phyloP scores from a whole-genome alignment of 1,284 basidiomycete species.

The Schizophyllum amplum region DNA sequence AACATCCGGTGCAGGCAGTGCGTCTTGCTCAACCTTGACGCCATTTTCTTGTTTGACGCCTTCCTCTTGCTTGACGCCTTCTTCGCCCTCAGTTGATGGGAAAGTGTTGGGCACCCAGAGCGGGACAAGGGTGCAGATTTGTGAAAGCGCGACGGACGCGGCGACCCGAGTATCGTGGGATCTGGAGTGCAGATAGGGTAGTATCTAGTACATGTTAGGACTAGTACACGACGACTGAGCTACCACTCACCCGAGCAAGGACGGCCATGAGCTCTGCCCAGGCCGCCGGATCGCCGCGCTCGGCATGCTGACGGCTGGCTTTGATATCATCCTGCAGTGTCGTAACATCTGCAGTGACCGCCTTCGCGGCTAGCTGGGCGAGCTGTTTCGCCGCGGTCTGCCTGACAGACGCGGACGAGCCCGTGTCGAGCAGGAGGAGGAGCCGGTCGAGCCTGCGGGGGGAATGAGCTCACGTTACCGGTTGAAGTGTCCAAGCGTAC shows the following conservation, averaged over 20 bases:
- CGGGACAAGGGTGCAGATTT: constrained; percentile 79
- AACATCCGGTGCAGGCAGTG: constrained; percentile 45
- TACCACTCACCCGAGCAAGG: constrained; percentile 57
- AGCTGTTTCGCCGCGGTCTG: constrained; percentile 90
- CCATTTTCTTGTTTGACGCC: background rate
- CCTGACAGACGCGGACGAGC: constrained; percentile 79
- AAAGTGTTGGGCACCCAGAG: constrained; percentile 62
- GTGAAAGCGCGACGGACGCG: constrained; percentile 77
- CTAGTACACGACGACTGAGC: constrained; percentile 1
- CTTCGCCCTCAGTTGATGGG: too few species aligned
- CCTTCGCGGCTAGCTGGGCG: constrained; percentile 81
- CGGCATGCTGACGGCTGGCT: constrained; percentile 45
- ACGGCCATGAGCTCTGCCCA: constrained; percentile 82
- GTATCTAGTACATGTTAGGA: constrained; percentile 45
- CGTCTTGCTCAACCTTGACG: constrained; percentile 18
- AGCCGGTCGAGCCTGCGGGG: constrained; percentile 77
- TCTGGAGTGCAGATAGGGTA: constrained; percentile 84
- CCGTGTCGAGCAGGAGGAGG: constrained; percentile 85
- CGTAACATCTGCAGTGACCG: constrained; percentile 73
- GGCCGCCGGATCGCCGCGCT: constrained; percentile 37
- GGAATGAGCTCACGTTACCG: background rate
- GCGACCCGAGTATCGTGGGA: constrained; percentile 82
- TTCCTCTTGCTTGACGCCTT: constrained; percentile 13
- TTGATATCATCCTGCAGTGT: constrained; percentile 41
- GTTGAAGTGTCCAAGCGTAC: background rate